phyloP scores from a whole-genome alignment of 2,329 filamentous ascomycete species.

The Alternaria sp. region DNA sequence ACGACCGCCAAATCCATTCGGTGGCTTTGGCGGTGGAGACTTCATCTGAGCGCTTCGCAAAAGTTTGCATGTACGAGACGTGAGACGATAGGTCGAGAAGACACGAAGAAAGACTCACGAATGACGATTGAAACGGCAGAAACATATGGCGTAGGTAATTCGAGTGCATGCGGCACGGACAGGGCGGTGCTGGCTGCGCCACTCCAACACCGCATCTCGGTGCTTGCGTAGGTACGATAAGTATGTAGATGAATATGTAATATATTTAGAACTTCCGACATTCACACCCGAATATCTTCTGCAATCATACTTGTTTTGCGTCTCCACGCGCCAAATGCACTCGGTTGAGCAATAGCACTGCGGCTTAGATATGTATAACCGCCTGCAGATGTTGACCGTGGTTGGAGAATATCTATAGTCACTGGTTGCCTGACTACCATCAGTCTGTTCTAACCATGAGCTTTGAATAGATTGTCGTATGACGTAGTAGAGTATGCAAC shows the following conservation, averaged over 20 bases:
- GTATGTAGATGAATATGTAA: neutral
- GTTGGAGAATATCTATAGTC: neutral
- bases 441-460: neutral
- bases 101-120: neutral
- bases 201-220: neutral
- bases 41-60: constrained; percentile 57
- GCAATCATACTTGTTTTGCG: neutral
- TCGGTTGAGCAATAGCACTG: neutral
- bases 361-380: neutral
- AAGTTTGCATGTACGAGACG: neutral
- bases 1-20: constrained; percentile 65
- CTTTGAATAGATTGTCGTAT: neutral
- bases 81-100: neutral
- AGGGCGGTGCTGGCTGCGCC: constrained; percentile 4
- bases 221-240: neutral
- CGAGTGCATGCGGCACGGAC: constrained; percentile 9
- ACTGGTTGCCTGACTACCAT: neutral
- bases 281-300: neutral
- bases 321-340: neutral
- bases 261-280: neutral
- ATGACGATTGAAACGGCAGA: constrained; percentile 7
- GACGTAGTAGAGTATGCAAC: neutral
- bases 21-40: constrained; percentile 67
- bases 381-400: neutral
- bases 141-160: neutral